These are phyloP conservation scores for Thalassiosira sp. DNA, from an alignment of 352 stramenopile species.

Conservation along the genomic window DNA sequence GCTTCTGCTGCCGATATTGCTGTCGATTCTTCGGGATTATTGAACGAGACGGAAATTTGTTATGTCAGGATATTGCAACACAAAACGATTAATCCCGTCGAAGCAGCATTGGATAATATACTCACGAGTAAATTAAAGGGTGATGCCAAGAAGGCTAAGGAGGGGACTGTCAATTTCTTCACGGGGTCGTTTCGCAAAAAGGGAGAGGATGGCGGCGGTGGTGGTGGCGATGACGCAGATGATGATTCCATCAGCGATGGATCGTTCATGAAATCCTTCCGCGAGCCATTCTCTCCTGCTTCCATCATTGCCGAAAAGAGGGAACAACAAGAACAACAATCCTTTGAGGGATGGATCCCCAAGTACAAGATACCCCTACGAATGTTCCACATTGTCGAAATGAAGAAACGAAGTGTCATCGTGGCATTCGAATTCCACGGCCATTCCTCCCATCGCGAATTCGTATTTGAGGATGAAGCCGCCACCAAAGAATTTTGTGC, in stretches of 20 bases:
- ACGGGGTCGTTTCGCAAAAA: not conserved
- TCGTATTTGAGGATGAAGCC: slow-evolving; percentile 65
- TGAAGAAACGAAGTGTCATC: slow-evolving; percentile 46
- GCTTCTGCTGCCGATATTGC: not conserved
- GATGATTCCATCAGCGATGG: too few species aligned
- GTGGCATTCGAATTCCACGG: slow-evolving; percentile 35
- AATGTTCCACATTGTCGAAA: slow-evolving; percentile 43
- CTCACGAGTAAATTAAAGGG: not conserved
- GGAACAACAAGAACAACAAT: slow-evolving; percentile 27
- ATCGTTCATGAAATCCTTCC: slow-evolving; percentile 21
- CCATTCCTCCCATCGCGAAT: slow-evolving; percentile 45
- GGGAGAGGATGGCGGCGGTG: slow-evolving; percentile 9
- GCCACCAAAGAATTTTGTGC: slow-evolving; percentile 53
- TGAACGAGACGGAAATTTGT: slow-evolving; percentile 21
- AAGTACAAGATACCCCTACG: slow-evolving; percentile 63
- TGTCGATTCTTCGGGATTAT: not conserved
- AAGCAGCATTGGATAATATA: not conserved
- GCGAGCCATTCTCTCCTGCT: not conserved
- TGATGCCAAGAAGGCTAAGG: slow-evolving; percentile 13
- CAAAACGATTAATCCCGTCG: slow-evolving; percentile 3
- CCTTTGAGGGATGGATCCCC: slow-evolving; percentile 62
- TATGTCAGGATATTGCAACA: slow-evolving; percentile 24
- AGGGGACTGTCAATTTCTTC: slow-evolving; percentile 22
- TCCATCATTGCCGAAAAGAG: too few species aligned
- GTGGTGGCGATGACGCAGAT: slow-evolving; percentile 31